Conservation (phyloP, 345 rosid species). For the Rhodomyrtus tomentosa region DNA sequence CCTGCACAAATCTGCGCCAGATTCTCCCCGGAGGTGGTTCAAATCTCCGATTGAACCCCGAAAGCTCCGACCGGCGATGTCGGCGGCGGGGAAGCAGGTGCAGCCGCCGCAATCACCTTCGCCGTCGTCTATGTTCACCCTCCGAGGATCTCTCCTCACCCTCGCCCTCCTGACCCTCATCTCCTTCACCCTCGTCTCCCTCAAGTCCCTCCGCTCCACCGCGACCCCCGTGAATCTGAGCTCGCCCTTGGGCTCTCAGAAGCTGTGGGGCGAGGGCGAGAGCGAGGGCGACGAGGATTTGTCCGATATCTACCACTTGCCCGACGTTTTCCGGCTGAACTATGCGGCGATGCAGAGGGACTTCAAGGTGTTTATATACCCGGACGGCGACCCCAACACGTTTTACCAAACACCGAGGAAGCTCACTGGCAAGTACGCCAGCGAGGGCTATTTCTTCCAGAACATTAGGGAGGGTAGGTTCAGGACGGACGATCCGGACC, state of each 20-base stretch:
- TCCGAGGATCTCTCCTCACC: conserved; percentile 51
- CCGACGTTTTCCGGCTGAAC: conserved; percentile 47
- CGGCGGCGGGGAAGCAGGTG: conserved; percentile 29
- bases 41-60: neutral
- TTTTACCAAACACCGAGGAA: conserved; percentile 92
- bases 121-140: conserved; percentile 32
- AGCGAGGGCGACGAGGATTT: neutral
- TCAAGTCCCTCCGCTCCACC: conserved; percentile 44
- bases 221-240: neutral
- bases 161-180: conserved; percentile 61
- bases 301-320: conserved; percentile 55
- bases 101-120: conserved; percentile 11
- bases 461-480: conserved; percentile 71
- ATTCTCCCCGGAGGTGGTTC: neutral
- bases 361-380: conserved; percentile 80
- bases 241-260: neutral
- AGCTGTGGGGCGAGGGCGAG: neutral
- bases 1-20: neutral
- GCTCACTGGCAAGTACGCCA: conserved; percentile 88
- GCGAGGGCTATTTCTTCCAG: conserved; percentile 98
- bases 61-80: conserved; percentile 25
- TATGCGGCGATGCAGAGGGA: conserved; percentile 74
- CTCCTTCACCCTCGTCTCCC: conserved; percentile 25
- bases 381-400: conserved; percentile 89
- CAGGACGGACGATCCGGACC: conserved; percentile 66